A percentile compares a stretch with the other conserved stretches of the same genome.
Evolutionary conservation across 2,329 filamentous ascomycete species (phyloP).

Genomic region (Neopestalotiopsis sp.): DNA sequence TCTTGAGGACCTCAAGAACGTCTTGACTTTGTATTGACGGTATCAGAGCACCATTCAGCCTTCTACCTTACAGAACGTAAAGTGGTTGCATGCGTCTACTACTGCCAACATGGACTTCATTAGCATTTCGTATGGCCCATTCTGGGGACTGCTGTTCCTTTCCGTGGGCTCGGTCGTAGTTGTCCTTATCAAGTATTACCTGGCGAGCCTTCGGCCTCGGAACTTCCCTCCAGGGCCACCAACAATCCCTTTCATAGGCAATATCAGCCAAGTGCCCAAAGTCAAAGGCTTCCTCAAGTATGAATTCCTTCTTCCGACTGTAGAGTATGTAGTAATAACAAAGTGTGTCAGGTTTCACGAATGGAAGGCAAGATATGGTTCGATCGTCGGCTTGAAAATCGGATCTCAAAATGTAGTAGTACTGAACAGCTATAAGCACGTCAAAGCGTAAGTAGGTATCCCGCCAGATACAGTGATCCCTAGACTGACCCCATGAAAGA

Average conservation of each 20-base stretch:
- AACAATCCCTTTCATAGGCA: constrained; percentile 6
- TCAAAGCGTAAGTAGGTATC: constrained; percentile 5
- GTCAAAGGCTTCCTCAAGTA: constrained; percentile 19
- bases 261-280: constrained; percentile 17
- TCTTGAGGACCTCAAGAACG: neutral
- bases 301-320: neutral
- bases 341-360: neutral
- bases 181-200: constrained; percentile 12
- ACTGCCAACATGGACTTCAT: neutral
- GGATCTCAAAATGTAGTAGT: constrained; percentile 21
- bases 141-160: neutral
- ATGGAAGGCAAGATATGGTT: constrained; percentile 16
- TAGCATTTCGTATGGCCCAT: neutral
- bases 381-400: constrained; percentile 22
- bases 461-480: neutral
- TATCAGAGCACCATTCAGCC: too few species aligned
- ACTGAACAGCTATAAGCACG: constrained; percentile 17
- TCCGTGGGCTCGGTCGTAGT: neutral
- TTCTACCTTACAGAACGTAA: neutral
- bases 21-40: neutral
- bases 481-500: neutral
- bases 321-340: neutral
- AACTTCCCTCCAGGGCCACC: constrained; percentile 4
- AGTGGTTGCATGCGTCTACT: neutral
- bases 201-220: constrained; percentile 16